A percentile compares a stretch with the other conserved stretches of the same genome.
phyloP scores from a whole-genome alignment of 208 protist genomes.

The Crithidia acanthocephali region DNA sequence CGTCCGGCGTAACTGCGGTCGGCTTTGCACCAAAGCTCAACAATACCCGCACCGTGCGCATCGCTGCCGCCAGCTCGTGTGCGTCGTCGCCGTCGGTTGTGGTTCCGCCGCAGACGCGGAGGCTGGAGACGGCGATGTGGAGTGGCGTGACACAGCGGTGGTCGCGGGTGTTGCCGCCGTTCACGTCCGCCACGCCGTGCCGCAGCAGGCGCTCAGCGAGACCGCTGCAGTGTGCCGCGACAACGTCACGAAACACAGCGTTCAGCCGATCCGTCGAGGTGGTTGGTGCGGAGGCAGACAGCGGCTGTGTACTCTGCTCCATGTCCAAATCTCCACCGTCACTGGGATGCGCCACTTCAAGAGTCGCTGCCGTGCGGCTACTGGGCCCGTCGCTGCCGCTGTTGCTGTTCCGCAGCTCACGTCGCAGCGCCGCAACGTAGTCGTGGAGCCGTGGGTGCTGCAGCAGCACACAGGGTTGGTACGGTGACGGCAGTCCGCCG shows the following conservation, averaged over 20 bases:
- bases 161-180: slow-evolving; percentile 44
- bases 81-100: background rate
- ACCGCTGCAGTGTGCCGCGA: slow-evolving; percentile 23
- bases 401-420: background rate
- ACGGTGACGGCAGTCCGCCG: slow-evolving; percentile 49
- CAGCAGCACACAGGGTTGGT: slow-evolving; percentile 53
- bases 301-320: no score
- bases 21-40: slow-evolving; percentile 40
- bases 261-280: background rate
- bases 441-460: slow-evolving; percentile 42
- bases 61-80: background rate
- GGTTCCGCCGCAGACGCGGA: no score
- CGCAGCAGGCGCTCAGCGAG: slow-evolving; percentile 39
- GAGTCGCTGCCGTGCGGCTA: background rate
- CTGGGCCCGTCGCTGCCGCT: background rate
- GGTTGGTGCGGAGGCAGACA: background rate
- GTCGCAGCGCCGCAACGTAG: slow-evolving; percentile 43
- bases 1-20: slow-evolving; percentile 49
- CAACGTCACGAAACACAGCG: slow-evolving; percentile 36
- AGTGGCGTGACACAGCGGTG: slow-evolving; percentile 54
- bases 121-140: slow-evolving; percentile 45
- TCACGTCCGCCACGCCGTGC: slow-evolving; percentile 36
- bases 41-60: slow-evolving; percentile 38
- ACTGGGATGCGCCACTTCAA: no score
- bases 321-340: no score